Conservation (phyloP, 306 rosid genomes). For the Cucumis cinereus region DNA sequence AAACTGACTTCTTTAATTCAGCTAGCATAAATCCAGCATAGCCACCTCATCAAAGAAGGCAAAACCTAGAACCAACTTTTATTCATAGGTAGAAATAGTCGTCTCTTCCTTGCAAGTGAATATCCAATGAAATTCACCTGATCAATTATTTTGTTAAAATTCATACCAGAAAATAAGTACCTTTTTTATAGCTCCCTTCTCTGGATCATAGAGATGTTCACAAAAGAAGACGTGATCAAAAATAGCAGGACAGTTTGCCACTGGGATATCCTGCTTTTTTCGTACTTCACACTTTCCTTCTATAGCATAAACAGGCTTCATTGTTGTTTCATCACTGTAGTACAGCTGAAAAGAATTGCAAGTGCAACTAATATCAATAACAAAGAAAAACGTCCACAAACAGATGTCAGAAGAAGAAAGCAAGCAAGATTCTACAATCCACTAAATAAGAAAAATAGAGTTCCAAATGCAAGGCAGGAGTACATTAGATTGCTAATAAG, state of each 20-base stretch:
- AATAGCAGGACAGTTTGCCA: slow-evolving; percentile 15
- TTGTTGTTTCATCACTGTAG: slow-evolving; percentile 30
- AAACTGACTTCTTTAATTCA: not conserved
- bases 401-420: not conserved
- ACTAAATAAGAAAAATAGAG: not conserved
- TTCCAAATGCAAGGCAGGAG: not conserved
- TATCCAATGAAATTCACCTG: not conserved
- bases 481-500: not conserved
- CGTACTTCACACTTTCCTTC: slow-evolving; percentile 45
- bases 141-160: not conserved
- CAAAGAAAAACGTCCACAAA: not conserved
- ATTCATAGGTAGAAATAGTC: not conserved
- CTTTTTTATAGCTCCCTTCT: slow-evolving; percentile 39
- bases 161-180: slow-evolving; percentile 8
- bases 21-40: not conserved
- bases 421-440: not conserved
- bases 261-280: slow-evolving; percentile 29
- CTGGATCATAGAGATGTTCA: slow-evolving; percentile 37
- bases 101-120: not conserved
- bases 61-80: not conserved
- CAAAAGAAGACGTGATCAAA: slow-evolving; percentile 42
- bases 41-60: not conserved
- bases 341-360: slow-evolving; percentile 24
- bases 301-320: slow-evolving; percentile 13
- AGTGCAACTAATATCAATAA: not conserved